Conservation (phyloP, 2,329 filamentous ascomycete species). For the Cercospora sp. region DNA sequence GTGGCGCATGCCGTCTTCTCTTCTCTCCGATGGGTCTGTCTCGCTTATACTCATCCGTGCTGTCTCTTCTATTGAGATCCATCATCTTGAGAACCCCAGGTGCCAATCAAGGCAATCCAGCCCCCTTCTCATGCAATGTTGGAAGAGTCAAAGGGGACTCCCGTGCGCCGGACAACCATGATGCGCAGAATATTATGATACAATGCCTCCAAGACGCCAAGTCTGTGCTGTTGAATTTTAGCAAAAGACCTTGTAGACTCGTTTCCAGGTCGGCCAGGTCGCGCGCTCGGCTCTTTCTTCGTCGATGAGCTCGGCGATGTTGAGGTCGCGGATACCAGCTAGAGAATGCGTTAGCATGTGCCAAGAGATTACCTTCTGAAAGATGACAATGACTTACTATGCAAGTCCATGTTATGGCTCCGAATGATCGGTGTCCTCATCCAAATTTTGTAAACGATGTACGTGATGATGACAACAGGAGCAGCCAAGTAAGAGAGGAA, state of each 20-base stretch:
- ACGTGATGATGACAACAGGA: slow-evolving; percentile 39
- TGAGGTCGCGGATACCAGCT: slow-evolving; percentile 82
- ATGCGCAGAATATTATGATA: not conserved
- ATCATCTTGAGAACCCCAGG: not conserved
- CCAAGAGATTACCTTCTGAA: not conserved
- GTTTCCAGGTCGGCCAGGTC: slow-evolving; percentile 52
- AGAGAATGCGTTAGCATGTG: slow-evolving; percentile 57
- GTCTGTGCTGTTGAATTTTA: slow-evolving; percentile 26
- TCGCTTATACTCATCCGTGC: not conserved
- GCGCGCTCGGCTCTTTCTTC: slow-evolving; percentile 76
- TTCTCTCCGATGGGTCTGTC: not conserved
- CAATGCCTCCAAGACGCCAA: not conserved
- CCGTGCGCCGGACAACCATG: not conserved
- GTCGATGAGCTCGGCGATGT: slow-evolving; percentile 73
- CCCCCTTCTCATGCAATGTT: not conserved
- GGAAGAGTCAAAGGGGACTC: not conserved
- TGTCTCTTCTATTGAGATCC: not conserved
- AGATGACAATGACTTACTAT: slow-evolving; percentile 2
- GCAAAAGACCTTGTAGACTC: slow-evolving; percentile 52
- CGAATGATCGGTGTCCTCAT: slow-evolving; percentile 55
- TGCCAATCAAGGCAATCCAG: not conserved
- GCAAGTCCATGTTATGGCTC: slow-evolving; percentile 63
- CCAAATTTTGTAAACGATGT: slow-evolving; percentile 38
- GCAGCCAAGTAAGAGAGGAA: slow-evolving; percentile 40
- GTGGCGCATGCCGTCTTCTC: not conserved